Conservation (phyloP, 2,329 filamentous ascomycete genomes). For the Plenodomus lindquistii region DNA sequence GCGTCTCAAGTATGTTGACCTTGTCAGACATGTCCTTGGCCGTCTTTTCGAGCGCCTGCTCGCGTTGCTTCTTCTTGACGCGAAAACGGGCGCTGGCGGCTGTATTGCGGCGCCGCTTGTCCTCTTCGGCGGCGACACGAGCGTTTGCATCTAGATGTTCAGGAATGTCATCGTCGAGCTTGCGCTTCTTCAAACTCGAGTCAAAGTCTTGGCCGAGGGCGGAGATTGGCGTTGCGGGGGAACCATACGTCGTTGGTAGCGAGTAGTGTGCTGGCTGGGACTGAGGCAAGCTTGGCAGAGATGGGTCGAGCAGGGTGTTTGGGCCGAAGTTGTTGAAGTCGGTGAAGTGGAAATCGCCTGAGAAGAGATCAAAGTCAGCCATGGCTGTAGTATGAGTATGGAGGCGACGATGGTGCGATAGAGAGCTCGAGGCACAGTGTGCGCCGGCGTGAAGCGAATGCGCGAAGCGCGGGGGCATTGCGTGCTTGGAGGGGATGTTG, state of each 20-base stretch:
- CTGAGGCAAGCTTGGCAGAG: constrained; percentile 33
- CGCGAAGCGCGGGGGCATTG: constrained; percentile 34
- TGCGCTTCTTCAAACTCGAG: constrained; percentile 51
- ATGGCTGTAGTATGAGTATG: constrained; percentile 17
- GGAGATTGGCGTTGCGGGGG: constrained; percentile 34
- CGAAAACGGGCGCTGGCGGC: constrained; percentile 58
- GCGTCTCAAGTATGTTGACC: constrained; percentile 49
- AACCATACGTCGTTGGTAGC: constrained; percentile 31
- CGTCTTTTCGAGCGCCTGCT: constrained; percentile 56
- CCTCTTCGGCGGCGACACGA: constrained; percentile 55
- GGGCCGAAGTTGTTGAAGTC: constrained; percentile 50
- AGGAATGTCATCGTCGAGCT: constrained; percentile 43
- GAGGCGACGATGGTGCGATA: constrained; percentile 4
- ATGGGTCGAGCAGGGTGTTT: constrained; percentile 37
- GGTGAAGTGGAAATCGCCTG: constrained; percentile 51
- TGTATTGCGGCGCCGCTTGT: constrained; percentile 59
- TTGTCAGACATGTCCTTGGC: constrained; percentile 57
- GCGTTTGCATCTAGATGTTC: constrained; percentile 50
- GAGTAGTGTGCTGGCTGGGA: constrained; percentile 30
- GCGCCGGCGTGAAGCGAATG: constrained; percentile 15
- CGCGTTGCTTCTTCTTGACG: constrained; percentile 60
- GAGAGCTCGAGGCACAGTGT: constrained; percentile 9
- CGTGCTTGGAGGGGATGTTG: constrained; percentile 39
- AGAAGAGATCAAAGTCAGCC: constrained; percentile 42
- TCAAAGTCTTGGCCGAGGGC: constrained; percentile 35